Conservation (phyloP, 108 stramenopile genomes). For the Fistulifera solaris region DNA sequence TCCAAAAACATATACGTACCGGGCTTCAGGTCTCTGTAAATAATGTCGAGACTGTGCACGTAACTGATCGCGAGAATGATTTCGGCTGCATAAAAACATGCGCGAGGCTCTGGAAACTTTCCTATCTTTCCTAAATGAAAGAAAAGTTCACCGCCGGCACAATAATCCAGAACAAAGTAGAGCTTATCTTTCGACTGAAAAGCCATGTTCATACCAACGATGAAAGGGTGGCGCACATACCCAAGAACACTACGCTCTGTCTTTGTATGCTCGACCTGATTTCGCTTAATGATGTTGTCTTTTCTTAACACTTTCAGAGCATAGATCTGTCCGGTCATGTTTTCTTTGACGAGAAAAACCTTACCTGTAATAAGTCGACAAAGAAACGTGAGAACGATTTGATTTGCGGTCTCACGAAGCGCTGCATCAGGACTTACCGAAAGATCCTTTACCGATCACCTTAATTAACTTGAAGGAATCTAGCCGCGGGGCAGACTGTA, state of each 20-base stretch:
- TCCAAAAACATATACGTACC: too few relatives aligned
- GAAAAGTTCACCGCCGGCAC: slow-evolving; percentile 97
- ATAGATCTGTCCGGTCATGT: slow-evolving; percentile 68
- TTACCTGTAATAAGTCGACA: slow-evolving; percentile 46
- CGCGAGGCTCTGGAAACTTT: slow-evolving; percentile 83
- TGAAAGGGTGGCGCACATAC: slow-evolving; percentile 96
- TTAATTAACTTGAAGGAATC: slow-evolving; percentile 84
- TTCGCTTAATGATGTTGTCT: slow-evolving; percentile 94
- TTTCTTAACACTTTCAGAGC: slow-evolving; percentile 93
- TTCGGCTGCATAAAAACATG: slow-evolving; percentile 96
- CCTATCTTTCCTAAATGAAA: slow-evolving; percentile 93
- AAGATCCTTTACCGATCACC: slow-evolving; percentile 92
- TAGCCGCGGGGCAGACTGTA: slow-evolving; percentile 61
- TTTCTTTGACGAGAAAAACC: slow-evolving; percentile 84
- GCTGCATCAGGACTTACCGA: slow-evolving; percentile 82
- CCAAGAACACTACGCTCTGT: slow-evolving; percentile 95
- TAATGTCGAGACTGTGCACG: slow-evolving; percentile 93
- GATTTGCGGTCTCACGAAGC: neutral
- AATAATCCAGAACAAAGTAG: slow-evolving; percentile 97
- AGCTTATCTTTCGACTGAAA: slow-evolving; percentile 96
- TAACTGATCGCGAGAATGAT: slow-evolving; percentile 92
- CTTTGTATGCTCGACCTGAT: slow-evolving; percentile 97
- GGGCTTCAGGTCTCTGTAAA: slow-evolving; percentile 91
- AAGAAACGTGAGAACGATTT: neutral
- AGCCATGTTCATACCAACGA: slow-evolving; percentile 98